Evolutionary conservation across 2,329 filamentous ascomycete species (phyloP).

Genomic region (Talaromyces sp.): DNA sequence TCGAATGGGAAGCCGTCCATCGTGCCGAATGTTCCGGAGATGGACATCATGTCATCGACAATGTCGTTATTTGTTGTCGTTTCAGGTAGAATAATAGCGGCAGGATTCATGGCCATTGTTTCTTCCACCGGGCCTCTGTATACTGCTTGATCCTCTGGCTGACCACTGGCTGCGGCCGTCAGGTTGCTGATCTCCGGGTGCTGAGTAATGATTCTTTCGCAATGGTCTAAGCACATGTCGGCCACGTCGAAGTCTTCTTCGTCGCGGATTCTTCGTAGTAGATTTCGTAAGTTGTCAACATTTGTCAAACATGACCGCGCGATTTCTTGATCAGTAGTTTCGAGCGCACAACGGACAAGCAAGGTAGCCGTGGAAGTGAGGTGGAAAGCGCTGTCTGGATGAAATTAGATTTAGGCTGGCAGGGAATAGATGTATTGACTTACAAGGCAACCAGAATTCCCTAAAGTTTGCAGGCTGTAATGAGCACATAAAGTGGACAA

Average conservation of each 20-base stretch:
- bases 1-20: conserved; percentile 48
- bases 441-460: conserved; percentile 53
- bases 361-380: conserved; percentile 55
- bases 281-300: conserved; percentile 48
- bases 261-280: conserved; percentile 47
- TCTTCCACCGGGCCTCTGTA: conserved; percentile 19
- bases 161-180: conserved; percentile 8
- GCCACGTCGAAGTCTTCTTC: conserved; percentile 56
- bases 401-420: neutral
- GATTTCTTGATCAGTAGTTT: conserved; percentile 48
- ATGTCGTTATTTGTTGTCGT: conserved; percentile 46
- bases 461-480: conserved; percentile 47
- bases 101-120: conserved; percentile 35
- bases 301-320: conserved; percentile 47
- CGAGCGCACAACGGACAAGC: conserved; percentile 50
- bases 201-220: conserved; percentile 44
- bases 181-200: conserved; percentile 29
- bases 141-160: conserved; percentile 10
- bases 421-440: conserved; percentile 20
- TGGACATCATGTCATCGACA: conserved; percentile 47
- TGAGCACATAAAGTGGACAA: conserved; percentile 50
- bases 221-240: conserved; percentile 52
- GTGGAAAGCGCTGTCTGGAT: conserved; percentile 49
- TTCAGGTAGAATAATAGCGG: conserved; percentile 41
- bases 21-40: conserved; percentile 44